Base-by-base conservation (phyloP, 2,329 filamentous ascomycete genomes). In the Metarhizium guizhouense region DNA sequence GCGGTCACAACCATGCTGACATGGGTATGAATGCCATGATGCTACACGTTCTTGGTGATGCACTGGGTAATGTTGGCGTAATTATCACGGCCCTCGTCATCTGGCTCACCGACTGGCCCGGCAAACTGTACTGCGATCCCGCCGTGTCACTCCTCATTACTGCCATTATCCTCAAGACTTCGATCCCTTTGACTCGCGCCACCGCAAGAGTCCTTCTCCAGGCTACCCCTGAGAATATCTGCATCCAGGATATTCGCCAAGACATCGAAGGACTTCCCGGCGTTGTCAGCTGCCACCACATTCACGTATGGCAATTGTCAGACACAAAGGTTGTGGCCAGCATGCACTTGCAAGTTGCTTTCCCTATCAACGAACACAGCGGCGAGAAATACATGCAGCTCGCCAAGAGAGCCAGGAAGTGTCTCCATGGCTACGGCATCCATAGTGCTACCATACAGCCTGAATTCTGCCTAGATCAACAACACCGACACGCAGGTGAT, bases 361-460 rank as follows among this genome's bases (percentile, higher is more conserved):
- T 95, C 69, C 88, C 92, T 62, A 91, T 95, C 70, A 86, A 91
- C 67, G 88, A 88, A 51, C 84, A 91, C 62, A 87, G 87, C 47
- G 83, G 82, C 45, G 81, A 82, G 66, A 84, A 86, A 65, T 99
- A 97, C 74, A 99, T 99, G 93, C 81, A 86, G 60, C 81, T 99
- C 43, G 90, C 93, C 20, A 84, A 84, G 57, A 85, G 87, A 56
- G 88, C 95, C 18, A 82, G 92, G 51, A 86, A 86, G 65, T 99
- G 94, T 65, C 83, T 99, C 3, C 94, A 99, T 70, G 92, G 84
- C 40, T 96, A 95, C 64, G 93, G 94, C 55, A 97, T 99, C 61
- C 94, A 99, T 75, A 95, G 89, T 42, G 93, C 91, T 40, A 99
- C 94, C 13, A 97, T 99, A 63, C 94, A 99, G 72, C 94, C 94